Evolutionary conservation across 805 yeast species (phyloP).

Genomic region (Wickerhamiella alocasiicola): DNA sequence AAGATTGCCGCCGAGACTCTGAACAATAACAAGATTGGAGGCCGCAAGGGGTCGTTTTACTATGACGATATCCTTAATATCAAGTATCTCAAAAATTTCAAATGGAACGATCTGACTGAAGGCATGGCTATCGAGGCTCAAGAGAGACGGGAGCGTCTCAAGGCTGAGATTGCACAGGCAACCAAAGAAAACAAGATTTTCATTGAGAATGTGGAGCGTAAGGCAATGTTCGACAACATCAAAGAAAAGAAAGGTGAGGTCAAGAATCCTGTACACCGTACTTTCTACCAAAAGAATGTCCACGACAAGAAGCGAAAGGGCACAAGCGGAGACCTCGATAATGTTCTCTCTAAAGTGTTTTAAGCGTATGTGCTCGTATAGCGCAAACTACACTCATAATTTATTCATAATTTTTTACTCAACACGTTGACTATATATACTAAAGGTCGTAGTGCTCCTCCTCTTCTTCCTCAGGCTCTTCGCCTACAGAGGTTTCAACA

Average conservation of each 20-base stretch:
- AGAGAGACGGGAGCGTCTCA: slow-evolving; percentile 72
- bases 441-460: slow-evolving; percentile 12
- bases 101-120: slow-evolving; percentile 89
- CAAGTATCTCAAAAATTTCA: slow-evolving; percentile 80
- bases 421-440: not conserved
- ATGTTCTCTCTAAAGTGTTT: slow-evolving; percentile 20
- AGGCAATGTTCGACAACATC: slow-evolving; percentile 67
- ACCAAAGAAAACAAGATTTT: slow-evolving; percentile 75
- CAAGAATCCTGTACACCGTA: slow-evolving; percentile 33
- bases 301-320: slow-evolving; percentile 19
- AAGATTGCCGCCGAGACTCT: slow-evolving; percentile 75
- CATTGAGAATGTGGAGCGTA: slow-evolving; percentile 70
- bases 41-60: slow-evolving; percentile 79
- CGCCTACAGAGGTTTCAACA: not conserved
- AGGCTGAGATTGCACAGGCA: slow-evolving; percentile 82
- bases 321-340: slow-evolving; percentile 15
- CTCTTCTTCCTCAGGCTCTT: slow-evolving; percentile 6
- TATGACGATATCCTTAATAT: slow-evolving; percentile 90
- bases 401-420: not conserved
- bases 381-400: not conserved
- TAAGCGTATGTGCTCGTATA: slow-evolving; percentile 3
- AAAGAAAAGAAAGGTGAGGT: slow-evolving; percentile 31
- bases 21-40: slow-evolving; percentile 84
- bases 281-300: slow-evolving; percentile 59
- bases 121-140: slow-evolving; percentile 87